Evolutionary conservation across 2,329 filamentous ascomycete species (phyloP).

Genomic region (Epichloe brachyelytri): DNA sequence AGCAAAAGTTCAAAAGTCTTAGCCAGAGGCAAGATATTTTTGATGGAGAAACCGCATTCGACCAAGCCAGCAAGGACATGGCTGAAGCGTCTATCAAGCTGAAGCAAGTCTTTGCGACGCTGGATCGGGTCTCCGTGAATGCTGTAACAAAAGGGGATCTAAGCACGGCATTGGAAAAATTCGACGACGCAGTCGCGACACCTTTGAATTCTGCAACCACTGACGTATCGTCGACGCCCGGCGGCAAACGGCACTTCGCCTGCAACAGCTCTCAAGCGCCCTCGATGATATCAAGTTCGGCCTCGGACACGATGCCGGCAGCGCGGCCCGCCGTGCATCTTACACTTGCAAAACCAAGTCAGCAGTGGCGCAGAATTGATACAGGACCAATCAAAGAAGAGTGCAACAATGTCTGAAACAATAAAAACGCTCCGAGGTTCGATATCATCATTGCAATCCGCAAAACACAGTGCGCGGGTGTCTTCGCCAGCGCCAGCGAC

Average conservation of each 20-base stretch:
- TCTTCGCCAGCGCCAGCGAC: not conserved
- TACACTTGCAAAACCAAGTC: not conserved
- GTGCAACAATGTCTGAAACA: not conserved
- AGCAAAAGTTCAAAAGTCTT: conserved; percentile 5
- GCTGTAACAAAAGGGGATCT: conserved; percentile 2
- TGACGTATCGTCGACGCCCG: not conserved
- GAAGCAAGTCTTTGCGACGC: not conserved
- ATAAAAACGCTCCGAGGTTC: conserved; percentile 1
- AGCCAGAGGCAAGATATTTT: not conserved
- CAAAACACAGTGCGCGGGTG: not conserved
- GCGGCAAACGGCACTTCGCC: not conserved
- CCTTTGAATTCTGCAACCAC: not conserved
- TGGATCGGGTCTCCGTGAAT: not conserved
- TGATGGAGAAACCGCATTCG: not conserved
- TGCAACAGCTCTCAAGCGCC: not conserved
- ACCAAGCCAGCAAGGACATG: not conserved
- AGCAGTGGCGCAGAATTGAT: not conserved
- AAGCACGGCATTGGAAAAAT: not conserved
- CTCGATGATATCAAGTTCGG: not conserved
- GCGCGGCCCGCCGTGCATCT: not conserved
- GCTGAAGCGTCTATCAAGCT: not conserved
- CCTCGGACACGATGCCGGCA: not conserved
- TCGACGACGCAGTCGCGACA: conserved; percentile 2
- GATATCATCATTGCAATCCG: not conserved
- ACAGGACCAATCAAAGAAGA: conserved; percentile 1